These are phyloP conservation scores for Nemania sp. DNA, from an alignment of 2,329 filamentous ascomycete species.

Conservation along the genomic window DNA sequence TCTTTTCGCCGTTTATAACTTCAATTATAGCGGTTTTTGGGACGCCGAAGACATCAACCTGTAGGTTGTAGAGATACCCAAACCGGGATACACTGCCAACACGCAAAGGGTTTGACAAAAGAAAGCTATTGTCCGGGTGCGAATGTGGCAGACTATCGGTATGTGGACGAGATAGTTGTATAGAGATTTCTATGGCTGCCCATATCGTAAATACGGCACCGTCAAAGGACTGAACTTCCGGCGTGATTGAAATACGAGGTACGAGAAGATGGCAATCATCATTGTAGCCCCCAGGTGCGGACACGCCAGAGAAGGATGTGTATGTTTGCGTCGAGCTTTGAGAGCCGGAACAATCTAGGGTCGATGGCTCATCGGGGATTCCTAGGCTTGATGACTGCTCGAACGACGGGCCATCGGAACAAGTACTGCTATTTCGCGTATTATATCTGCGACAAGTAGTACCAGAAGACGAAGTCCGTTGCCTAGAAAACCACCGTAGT, in stretches of 20 bases:
- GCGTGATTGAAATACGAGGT: constrained; percentile 59
- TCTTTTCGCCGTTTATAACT: constrained; percentile 55
- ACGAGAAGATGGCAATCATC: constrained; percentile 53
- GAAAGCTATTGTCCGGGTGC: constrained; percentile 7
- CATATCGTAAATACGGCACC: constrained; percentile 56
- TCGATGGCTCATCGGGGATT: constrained; percentile 28
- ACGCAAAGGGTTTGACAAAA: constrained; percentile 40
- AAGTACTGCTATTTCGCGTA: constrained; percentile 33
- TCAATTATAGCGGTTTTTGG: constrained; percentile 58
- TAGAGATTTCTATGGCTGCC: constrained; percentile 63
- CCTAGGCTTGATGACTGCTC: constrained; percentile 27
- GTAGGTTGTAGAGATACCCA: constrained; percentile 63
- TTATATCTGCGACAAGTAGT: constrained; percentile 39
- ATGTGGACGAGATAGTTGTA: constrained; percentile 52
- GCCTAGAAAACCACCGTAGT: constrained; percentile 45
- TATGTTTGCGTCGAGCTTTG: constrained; percentile 28
- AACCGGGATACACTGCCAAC: constrained; percentile 50
- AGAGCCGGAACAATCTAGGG: constrained; percentile 30
- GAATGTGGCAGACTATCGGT: constrained; percentile 13
- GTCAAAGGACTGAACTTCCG: constrained; percentile 55
- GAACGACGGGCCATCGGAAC: constrained; percentile 40
- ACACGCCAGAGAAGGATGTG: constrained; percentile 47
- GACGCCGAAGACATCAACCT: constrained; percentile 59
- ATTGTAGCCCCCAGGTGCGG: constrained; percentile 42
- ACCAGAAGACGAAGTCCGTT: constrained; percentile 43